These are phyloP conservation scores for Obelidium mucronatum DNA, from an alignment of 192 early-diverging fungal genomes.

Conservation along the genomic window DNA sequence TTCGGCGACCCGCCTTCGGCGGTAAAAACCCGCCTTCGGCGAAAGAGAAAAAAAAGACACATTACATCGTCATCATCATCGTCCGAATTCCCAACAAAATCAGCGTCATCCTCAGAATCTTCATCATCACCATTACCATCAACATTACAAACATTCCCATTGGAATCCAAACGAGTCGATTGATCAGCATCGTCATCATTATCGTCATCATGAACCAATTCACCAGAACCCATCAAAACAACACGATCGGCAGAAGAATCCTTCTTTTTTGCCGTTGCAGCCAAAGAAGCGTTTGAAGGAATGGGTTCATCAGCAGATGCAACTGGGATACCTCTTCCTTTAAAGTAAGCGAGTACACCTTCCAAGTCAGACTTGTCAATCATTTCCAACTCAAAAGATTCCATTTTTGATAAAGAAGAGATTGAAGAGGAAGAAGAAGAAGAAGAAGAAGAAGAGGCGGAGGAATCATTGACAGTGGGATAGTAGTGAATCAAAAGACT, in stretches of 20 bases:
- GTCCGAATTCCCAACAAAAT: background rate
- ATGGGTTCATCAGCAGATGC: background rate
- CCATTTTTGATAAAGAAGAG: background rate
- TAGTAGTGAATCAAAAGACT: slow-evolving; percentile 1
- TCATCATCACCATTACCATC: background rate
- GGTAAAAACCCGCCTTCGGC: background rate
- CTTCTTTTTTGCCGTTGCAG: background rate
- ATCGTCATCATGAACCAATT: background rate
- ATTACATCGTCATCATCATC: background rate
- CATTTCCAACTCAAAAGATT: slow-evolving; percentile 20
- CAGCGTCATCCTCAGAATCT: slow-evolving; percentile 2
- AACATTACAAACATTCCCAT: background rate
- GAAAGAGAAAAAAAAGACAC: background rate
- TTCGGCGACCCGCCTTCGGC: too few species aligned
- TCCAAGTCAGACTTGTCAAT: slow-evolving; percentile 21
- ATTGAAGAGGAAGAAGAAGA: background rate
- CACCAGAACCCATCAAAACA: background rate
- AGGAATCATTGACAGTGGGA: background rate
- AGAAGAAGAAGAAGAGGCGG: background rate
- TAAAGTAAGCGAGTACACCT: slow-evolving; percentile 27
- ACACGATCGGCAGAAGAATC: background rate
- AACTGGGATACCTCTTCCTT: slow-evolving; percentile 10
- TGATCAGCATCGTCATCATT: background rate
- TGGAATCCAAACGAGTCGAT: background rate
- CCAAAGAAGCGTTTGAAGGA: background rate